These are phyloP conservation scores for Phytopythium montanum DNA, from an alignment of 352 stramenopile genomes.

Conservation along the genomic window DNA sequence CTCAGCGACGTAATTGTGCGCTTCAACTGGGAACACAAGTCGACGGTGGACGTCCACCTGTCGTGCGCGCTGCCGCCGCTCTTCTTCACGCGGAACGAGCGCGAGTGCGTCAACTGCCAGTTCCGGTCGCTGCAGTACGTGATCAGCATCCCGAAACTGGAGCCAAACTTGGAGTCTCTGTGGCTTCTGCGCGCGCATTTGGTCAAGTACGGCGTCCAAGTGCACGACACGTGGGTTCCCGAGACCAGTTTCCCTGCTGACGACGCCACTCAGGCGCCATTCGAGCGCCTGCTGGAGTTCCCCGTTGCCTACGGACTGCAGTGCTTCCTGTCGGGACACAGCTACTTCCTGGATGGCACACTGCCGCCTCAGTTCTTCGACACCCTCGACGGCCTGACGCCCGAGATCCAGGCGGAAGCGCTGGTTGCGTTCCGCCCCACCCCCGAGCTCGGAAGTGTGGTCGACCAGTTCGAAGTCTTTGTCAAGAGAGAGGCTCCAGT, in stretches of 20 bases:
- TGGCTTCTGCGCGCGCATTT: slow-evolving; percentile 50
- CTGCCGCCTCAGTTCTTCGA: slow-evolving; percentile 36
- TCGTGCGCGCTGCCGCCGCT: slow-evolving; percentile 35
- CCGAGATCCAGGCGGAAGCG: slow-evolving; percentile 37
- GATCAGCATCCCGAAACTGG: slow-evolving; percentile 18
- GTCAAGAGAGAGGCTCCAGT: slow-evolving; percentile 27
- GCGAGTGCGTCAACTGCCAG: slow-evolving; percentile 31
- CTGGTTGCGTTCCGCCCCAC: slow-evolving; percentile 34
- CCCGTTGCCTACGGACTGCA: slow-evolving; percentile 47
- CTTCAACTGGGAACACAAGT: slow-evolving; percentile 32
- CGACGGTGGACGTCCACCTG: slow-evolving; percentile 14
- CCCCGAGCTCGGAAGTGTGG: slow-evolving; percentile 14
- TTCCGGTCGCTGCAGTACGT: slow-evolving; percentile 35
- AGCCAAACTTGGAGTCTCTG: slow-evolving; percentile 12
- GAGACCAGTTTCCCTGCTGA: slow-evolving; percentile 6
- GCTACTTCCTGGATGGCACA: slow-evolving; percentile 41
- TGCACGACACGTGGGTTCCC: slow-evolving; percentile 39
- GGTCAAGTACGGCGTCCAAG: slow-evolving; percentile 39
- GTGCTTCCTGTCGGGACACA: slow-evolving; percentile 43
- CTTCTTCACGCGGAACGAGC: slow-evolving; percentile 26
- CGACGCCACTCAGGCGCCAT: neutral
- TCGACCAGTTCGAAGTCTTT: slow-evolving; percentile 31
- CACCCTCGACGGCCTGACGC: slow-evolving; percentile 22
- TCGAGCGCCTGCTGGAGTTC: slow-evolving; percentile 14
- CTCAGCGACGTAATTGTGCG: slow-evolving; percentile 37